Evolutionary conservation across 768 basidiomycete species (phyloP), one percentile per base, ranked within the genome.

Genomic region (Polyporus arcularius): DNA sequence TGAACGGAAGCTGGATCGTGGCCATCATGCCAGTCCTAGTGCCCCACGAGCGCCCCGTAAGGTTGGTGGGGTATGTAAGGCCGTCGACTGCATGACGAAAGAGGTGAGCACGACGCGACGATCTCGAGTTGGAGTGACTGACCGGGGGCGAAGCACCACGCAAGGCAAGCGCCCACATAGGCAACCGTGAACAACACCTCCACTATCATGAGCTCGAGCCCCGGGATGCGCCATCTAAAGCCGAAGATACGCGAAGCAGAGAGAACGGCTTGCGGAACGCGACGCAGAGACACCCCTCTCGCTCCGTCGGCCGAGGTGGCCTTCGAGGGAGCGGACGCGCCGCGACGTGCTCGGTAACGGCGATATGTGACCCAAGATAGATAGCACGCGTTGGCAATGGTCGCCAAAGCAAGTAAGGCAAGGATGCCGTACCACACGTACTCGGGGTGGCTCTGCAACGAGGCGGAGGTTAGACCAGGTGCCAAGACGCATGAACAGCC

Each of bases 1-100:
- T 75, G 42, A 84, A 72, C 4, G 82, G 79, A 4, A 83, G 68
- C 65, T 85, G 80, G 31, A 70, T 72, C n/a, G 79, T 74, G 2
- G 78, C 79, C 28, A 81, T 64, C 58, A 76, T 75, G 4, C 77
- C 80, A 4, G 78, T 58, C 69, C 70, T 38, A 70, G 67, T 47
- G 58, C 65, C 43, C 73, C 70, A 69, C 47, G 57, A 57, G 18
- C 60, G 58, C 15, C 56, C 64, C 4, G 55, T 46, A 4, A 69
- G 62, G 40, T 65, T 53, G 21, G 45, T 38, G 14, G 59, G 56
- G 57, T 48, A 40, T 9, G 21, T 28, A 8, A 42, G 38, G 35
- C n/a, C 35, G 39, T 65, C 52, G 52, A 57, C 21, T 52, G 31
- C n/a, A 18, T 4, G 18, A 28, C 26, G 14, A n/a, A 4, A 21